Percentiles rank a stretch among this genome's conserved stretches.
These are phyloP conservation scores for Breviolum minutum DNA, from an alignment of 73 alveolate species.

Conservation along the genomic window DNA sequence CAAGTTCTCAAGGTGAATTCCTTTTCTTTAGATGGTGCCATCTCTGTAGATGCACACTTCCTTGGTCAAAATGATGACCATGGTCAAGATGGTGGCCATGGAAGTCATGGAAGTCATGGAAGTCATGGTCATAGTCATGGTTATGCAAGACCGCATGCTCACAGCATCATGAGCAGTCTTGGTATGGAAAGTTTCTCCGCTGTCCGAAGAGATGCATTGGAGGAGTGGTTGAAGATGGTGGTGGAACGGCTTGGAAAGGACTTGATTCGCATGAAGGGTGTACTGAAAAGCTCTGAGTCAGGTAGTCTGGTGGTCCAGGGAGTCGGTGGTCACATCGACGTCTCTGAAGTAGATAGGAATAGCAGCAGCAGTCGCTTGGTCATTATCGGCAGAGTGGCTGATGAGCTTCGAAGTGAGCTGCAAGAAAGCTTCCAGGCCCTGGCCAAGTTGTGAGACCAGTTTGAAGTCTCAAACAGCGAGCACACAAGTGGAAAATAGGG, in stretches of 20 bases:
- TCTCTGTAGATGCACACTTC: conserved; percentile 14
- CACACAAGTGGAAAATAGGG: too few relatives aligned
- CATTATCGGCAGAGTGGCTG: conserved; percentile 22
- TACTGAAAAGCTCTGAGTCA: background rate
- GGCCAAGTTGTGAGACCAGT: background rate
- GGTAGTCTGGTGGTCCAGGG: conserved; percentile 44
- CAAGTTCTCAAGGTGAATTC: conserved; percentile 51
- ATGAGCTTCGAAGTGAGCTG: background rate
- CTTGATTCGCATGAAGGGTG: conserved; percentile 26
- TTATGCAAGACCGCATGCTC: background rate
- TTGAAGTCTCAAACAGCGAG: too few relatives aligned
- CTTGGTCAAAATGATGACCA: background rate
- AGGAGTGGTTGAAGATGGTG: conserved; percentile 27
- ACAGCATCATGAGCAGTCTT: conserved; percentile 1
- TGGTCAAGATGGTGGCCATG: background rate
- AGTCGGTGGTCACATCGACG: conserved; percentile 35
- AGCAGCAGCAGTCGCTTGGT: conserved; percentile 19
- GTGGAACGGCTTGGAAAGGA: conserved; percentile 42
- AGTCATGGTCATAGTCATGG: background rate
- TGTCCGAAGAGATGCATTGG: conserved; percentile 21
- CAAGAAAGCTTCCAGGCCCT: background rate
- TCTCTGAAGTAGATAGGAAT: background rate
- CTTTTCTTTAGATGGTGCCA: conserved; percentile 23
- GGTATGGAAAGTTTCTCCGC: background rate
- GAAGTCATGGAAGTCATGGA: background rate